Evolutionary conservation across 2,329 filamentous ascomycete genomes (phyloP), one percentile per base, ranked within the genome.

Genomic region (Byssothecium circinans): DNA sequence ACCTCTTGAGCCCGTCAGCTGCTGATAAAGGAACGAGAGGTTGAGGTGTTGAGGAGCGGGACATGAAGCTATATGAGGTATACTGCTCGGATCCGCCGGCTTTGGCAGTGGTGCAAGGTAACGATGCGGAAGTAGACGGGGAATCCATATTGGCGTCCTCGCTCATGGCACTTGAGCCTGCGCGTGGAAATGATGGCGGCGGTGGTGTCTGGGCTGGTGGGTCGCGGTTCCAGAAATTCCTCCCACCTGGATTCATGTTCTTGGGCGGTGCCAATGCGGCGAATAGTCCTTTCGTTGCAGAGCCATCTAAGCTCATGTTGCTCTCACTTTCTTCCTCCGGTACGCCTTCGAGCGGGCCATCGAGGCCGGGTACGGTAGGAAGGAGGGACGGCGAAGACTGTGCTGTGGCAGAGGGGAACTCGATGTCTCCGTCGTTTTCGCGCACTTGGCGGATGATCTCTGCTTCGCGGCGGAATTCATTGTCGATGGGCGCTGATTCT

Each of bases 391-490:
- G 88, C 7, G 87, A 91, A 0, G 87, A 88, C 29, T 86, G 79
- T 1, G 83, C 79, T 2, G 84, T 86, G 18, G 75, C 75, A 58
- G 59, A 80, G 12, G 80, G 76, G 63, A 57, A 57, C 22, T 67
- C 62, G 45, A 84, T 73, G 40, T 84, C 83, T 53, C 86, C 81
- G 62, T 96, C 91, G 60, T 87, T 92, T 69, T 97, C 94, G 34
- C 91, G 87, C 22, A 97, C 91, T 71, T 96, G 94, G 41, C 90
- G 88, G 53, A 99, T 90, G 4, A 97, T 94, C 71, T 97, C 92
- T 30, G 92, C 91, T 75, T 99, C 94, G 32, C 91, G 86, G 43
- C 88, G 86, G 47, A 90, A 85, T 70, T 99, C 94, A 34, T 87
- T 87, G 61, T 99, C 94, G 8, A 95, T 78, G 0, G 94, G 94